Percentiles rank a stretch among this genome's conserved stretches.
phyloP scores from a whole-genome alignment of 2,329 filamentous ascomycete species.

The Fusarium zealandicum region DNA sequence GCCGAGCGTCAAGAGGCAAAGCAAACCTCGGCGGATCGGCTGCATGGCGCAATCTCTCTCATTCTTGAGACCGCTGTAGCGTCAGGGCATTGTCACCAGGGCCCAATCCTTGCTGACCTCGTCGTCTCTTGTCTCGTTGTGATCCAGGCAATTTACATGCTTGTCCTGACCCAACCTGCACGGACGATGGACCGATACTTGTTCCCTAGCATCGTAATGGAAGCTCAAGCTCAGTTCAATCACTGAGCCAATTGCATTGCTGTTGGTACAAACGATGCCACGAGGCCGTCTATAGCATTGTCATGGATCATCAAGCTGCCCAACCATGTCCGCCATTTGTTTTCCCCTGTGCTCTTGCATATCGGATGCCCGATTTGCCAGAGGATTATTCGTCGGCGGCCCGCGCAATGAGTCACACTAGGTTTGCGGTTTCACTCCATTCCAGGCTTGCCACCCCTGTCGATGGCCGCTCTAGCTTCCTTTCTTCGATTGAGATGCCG shows the following conservation, averaged over 20 bases:
- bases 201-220: slow-evolving; percentile 1
- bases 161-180: slow-evolving; percentile 7
- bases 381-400: slow-evolving; percentile 35
- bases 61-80: slow-evolving; percentile 36
- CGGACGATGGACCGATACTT: slow-evolving; percentile 2
- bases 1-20: slow-evolving; percentile 36
- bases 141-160: slow-evolving; percentile 14
- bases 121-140: slow-evolving; percentile 36
- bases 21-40: slow-evolving; percentile 39
- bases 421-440: slow-evolving; percentile 40
- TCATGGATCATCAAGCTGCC: slow-evolving; percentile 16
- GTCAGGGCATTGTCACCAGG: slow-evolving; percentile 15
- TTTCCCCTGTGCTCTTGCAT: slow-evolving; percentile 28
- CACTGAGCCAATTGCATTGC: slow-evolving; percentile 17
- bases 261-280: slow-evolving; percentile 17
- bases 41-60: slow-evolving; percentile 40
- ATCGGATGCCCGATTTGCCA: slow-evolving; percentile 28
- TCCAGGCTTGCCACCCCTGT: slow-evolving; percentile 38
- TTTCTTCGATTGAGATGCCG: slow-evolving; percentile 22
- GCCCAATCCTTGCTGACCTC: slow-evolving; percentile 14
- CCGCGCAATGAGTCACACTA: slow-evolving; percentile 42
- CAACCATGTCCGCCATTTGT: slow-evolving; percentile 17
- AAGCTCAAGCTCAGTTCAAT: slow-evolving; percentile 19
- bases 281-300: slow-evolving; percentile 13
- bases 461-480: slow-evolving; percentile 30